Evolutionary conservation across 2,329 filamentous ascomycete species (phyloP).

Genomic region (Aplosporella prunicola): DNA sequence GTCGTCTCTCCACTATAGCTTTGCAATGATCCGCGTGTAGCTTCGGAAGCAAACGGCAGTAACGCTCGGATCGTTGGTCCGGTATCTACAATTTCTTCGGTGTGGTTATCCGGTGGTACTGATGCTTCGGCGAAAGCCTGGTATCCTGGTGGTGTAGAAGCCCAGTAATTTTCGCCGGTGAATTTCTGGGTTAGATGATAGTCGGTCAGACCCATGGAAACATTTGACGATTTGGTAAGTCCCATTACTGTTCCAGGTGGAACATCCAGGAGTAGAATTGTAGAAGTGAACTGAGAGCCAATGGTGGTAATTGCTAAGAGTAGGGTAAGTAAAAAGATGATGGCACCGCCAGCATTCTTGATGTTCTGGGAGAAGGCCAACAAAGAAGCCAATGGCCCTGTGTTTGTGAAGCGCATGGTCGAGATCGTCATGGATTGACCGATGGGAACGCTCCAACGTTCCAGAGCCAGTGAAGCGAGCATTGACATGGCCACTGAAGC

Average conservation of each 20-base stretch:
- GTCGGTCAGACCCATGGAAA: background rate
- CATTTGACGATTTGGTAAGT: background rate
- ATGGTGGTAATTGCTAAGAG: background rate
- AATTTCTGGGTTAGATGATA: background rate
- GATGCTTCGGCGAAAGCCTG: conserved; percentile 3
- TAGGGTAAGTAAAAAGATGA: background rate
- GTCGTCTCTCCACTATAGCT: background rate
- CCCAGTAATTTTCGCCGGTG: conserved; percentile 1
- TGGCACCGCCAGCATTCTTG: background rate
- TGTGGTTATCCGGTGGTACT: background rate
- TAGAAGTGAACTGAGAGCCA: conserved; percentile 1
- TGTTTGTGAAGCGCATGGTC: conserved; percentile 2
- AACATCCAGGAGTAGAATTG: conserved; percentile 3
- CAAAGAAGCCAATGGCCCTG: background rate
- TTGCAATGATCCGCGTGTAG: background rate
- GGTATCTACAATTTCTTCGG: background rate
- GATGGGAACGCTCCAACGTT: background rate
- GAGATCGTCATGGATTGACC: background rate
- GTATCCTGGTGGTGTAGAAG: background rate
- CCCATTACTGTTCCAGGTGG: background rate
- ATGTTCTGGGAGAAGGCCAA: background rate
- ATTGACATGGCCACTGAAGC: background rate
- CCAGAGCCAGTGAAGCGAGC: conserved; percentile 1
- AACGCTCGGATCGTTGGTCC: background rate
- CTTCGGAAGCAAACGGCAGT: conserved; percentile 1